phyloP scores from a whole-genome alignment of 2,329 filamentous ascomycete genomes.

The Tolypocladium endophyticum region DNA sequence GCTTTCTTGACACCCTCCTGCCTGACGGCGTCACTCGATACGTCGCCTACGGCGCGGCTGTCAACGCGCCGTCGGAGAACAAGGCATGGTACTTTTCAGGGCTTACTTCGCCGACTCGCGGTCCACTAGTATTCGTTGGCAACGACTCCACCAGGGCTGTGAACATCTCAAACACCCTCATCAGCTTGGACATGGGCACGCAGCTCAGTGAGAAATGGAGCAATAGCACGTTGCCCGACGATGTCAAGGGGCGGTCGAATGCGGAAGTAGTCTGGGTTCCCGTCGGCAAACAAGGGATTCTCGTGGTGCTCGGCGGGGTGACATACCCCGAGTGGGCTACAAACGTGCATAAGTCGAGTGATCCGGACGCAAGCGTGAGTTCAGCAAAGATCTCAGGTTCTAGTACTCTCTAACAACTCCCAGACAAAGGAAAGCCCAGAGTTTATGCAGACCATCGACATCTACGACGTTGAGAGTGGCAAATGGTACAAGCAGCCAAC shows the following conservation, averaged over 20 bases:
- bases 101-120: slow-evolving; percentile 38
- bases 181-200: slow-evolving; percentile 48
- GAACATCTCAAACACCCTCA: slow-evolving; percentile 44
- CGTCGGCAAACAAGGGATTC: slow-evolving; percentile 62
- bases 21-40: slow-evolving; percentile 44
- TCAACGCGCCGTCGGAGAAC: slow-evolving; percentile 58
- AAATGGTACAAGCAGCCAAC: slow-evolving; percentile 63
- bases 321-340: slow-evolving; percentile 42
- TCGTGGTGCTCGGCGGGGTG: slow-evolving; percentile 70
- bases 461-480: slow-evolving; percentile 63
- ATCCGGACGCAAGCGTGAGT: slow-evolving; percentile 23
- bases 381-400: too few relatives aligned
- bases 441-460: slow-evolving; percentile 62
- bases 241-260: slow-evolving; percentile 45
- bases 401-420: background rate
- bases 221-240: slow-evolving; percentile 41
- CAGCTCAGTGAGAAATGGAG: slow-evolving; percentile 42
- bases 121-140: slow-evolving; percentile 31
- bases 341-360: slow-evolving; percentile 12
- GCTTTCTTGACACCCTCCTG: slow-evolving; percentile 31
- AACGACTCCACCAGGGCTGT: slow-evolving; percentile 26
- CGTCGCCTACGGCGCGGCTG: slow-evolving; percentile 52
- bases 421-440: slow-evolving; percentile 54
- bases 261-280: slow-evolving; percentile 66
- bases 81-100: slow-evolving; percentile 64